Evolutionary conservation across 2,329 filamentous ascomycete species (phyloP), one percentile per base, ranked within the genome.

Genomic region (Delphinella strobiligena): DNA sequence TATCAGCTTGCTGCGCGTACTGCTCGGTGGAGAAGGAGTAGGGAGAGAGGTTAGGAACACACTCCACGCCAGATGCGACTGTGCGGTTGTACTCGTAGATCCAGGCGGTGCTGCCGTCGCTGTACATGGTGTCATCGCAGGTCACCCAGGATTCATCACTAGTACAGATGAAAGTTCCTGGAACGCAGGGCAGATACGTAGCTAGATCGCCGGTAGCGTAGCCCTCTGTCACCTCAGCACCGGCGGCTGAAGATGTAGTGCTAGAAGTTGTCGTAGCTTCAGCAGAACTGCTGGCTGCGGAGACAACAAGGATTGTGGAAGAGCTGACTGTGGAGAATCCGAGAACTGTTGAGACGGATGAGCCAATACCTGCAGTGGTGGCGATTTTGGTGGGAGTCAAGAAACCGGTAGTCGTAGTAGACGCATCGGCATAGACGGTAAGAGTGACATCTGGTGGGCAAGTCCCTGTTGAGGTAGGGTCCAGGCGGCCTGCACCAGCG

Each of bases 121-220:
- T 50, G 45, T 52, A 54, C 29, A 40, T 33, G 31, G 44, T 38
- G 18, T 50, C 46, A 43, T 54, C 50, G 50, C 61, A 63, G 7
- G 59, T 63, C 31, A 55, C 51, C 49, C 56, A 64, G 15, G 52
- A 47, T 2, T 45, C 54, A 14, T 39, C 19, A 3, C 51, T 55
- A 19, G 53, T 54, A 56, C 61, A 64, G 44, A 63, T 53, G 51
- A 60, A 61, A n/a, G 56, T 54, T 15, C 58, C 59, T 1, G 59
- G 60, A 1, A 54, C 51, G 46, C 61, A 64, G 24, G 59, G 58
- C 2, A 59, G 51, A 41, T 56, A 60, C 36, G 42, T 38, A 22
- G 48, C 45, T 14, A 53, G 46, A 37, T 60, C 49, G 34, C 48
- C 49, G 15, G 51, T 50, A n/a, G 45, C 45, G 45, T 50, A 54